Base-by-base conservation (phyloP, 2,329 filamentous ascomycete genomes). In the Trichoderma koningiopsis region DNA sequence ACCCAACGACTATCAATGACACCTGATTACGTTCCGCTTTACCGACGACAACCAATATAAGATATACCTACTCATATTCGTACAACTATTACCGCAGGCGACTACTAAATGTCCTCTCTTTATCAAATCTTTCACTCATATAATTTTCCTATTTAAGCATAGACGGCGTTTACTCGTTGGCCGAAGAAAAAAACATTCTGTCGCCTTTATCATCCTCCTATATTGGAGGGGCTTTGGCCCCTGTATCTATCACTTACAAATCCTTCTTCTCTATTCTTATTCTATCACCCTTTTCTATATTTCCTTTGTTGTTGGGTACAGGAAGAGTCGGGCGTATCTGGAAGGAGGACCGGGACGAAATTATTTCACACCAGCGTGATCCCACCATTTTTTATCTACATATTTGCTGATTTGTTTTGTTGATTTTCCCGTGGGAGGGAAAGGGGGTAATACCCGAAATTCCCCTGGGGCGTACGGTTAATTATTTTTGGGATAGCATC, bases 91-190 rank as follows among this genome's bases (percentile, higher is more conserved):
- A 49, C 31, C 40, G 53, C 63, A 35, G n/a, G 61, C 52, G 33
- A 29, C 14, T 13, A 31, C 47, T 35, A 59, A 22, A 4, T 22
- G 37, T 55, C 35, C 31, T 52, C 37, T 67, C 55, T 2, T 67
- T 67, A 37, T 27, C 31, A 66, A 37, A 37, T 40, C 53, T 56
- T 60, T 63, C 53, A 40, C 49, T 68, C 55, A 68, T 53, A 72
- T 73, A 72, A 72, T 72, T 71, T 64, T 35, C 47, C 22, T 52
- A 73, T 73, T 59, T 76, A 74, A 72, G 74, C 75, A 79, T 79
- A 79, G 76, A 77, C 74, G 74, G 77, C 77, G 75, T 78, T 78
- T 74, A 70, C 69, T 68, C 70, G 69, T 61, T 56, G 43, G 47
- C 19, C 53, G n/a, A 47, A 58, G 29, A 67, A 59, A 67, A 49